Evolutionary conservation across 352 stramenopile species (phyloP), one percentile per base, ranked within the genome.

Genomic region (Thalassiosira hispida): DNA sequence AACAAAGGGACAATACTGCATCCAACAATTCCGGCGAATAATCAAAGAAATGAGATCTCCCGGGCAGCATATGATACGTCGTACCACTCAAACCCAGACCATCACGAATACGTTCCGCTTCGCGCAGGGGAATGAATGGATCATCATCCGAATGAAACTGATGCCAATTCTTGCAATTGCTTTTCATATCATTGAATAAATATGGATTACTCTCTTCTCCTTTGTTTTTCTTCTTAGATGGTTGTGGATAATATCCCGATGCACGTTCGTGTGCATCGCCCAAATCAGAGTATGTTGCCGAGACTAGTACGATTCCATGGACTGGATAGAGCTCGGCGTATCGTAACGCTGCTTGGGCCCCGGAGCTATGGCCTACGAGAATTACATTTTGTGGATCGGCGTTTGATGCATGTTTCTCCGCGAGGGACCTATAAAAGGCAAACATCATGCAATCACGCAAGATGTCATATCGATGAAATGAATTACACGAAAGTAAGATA

Each of bases 91-190:
- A 67, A 1, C 69, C 73, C 29, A 94, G 52, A 29, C 84, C 85
- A 79, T 86, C 66, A 22, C 81, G 72, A 65, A 94, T 91, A 44
- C 77, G 51, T 46, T 91, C 64, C 22, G 86, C 88, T 73, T 94
- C 90, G 18, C 67, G 40, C 5, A 88, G 67, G n/a, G 89, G 89
- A 70, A 95, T 92, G 57, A 94, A 94, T 12, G 89, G 90, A 83
- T 95, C 90, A 81, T 95, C 88, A 69, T 91, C 74, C 0, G 81
- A 89, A 81, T 93, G 87, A 68, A 94, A 93, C 72, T 95, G 90
- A 66, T 90, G 35, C 82, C 90, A 92, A 51, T 44, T 70, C 61
- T 77, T 60, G 52, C 81, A 90, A 73, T 95, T 94, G 23, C 69
- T 69, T 59, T 79, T 91, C 81, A 95, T 94, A 22, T 81, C 42